Conservation (phyloP, 2,329 filamentous ascomycete genomes). For the Lasiodiplodia gonubiensis region DNA sequence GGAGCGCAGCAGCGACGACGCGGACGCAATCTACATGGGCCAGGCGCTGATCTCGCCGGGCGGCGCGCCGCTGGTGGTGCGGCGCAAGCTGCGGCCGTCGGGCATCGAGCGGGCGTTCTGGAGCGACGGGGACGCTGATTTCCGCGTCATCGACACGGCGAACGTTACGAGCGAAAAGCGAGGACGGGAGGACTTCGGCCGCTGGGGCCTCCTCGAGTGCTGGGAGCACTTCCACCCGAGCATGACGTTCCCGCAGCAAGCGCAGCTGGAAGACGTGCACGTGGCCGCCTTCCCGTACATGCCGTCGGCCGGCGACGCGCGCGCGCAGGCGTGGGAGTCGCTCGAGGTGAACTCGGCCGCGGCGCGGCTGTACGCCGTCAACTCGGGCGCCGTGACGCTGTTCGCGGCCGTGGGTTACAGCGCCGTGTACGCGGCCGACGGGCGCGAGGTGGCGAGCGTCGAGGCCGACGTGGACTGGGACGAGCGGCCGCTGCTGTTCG, state of each 20-base stretch:
- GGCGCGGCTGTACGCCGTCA: not conserved
- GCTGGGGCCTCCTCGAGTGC: slow-evolving; percentile 41
- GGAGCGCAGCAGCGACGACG: slow-evolving; percentile 37
- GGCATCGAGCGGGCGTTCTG: slow-evolving; percentile 44
- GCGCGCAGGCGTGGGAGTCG: not conserved
- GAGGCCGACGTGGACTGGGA: not conserved
- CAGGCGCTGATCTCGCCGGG: slow-evolving; percentile 43
- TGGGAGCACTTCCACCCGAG: slow-evolving; percentile 37
- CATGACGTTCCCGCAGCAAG: slow-evolving; percentile 3
- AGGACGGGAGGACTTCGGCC: too few relatives aligned
- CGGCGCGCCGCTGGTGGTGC: slow-evolving; percentile 42
- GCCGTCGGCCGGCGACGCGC: not conserved
- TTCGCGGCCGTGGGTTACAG: not conserved
- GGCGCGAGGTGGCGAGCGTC: not conserved
- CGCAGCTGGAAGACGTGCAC: slow-evolving; percentile 4
- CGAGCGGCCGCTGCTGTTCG: not conserved
- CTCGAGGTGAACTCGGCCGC: not conserved
- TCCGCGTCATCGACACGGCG: slow-evolving; percentile 32
- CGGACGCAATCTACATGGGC: slow-evolving; percentile 42
- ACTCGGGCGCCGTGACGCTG: not conserved
- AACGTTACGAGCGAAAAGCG: too few relatives aligned
- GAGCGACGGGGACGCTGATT: slow-evolving; percentile 43
- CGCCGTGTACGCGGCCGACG: not conserved
- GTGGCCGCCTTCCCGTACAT: not conserved
- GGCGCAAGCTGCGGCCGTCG: slow-evolving; percentile 46